Evolutionary conservation across 2,329 filamentous ascomycete species (phyloP).

Genomic region (Penicillium carneum): DNA sequence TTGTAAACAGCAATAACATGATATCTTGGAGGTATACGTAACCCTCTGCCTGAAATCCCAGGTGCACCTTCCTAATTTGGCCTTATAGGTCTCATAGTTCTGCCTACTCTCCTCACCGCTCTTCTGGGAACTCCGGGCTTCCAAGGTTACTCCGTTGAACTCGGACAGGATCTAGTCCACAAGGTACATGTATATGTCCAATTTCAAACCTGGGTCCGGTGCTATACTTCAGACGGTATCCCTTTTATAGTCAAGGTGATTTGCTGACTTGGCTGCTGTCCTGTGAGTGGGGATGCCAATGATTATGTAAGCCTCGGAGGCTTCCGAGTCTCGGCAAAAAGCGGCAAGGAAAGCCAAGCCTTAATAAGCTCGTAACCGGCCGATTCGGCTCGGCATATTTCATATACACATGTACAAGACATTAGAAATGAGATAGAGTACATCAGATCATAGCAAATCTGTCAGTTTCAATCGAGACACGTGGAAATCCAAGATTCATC

Average conservation of each 20-base stretch:
- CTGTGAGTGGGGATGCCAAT: too few relatives aligned
- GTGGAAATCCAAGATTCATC: neutral
- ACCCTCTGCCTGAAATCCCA: too few relatives aligned
- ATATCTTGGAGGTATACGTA: too few relatives aligned
- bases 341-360: conserved; percentile 2
- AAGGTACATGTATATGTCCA: neutral
- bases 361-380: neutral
- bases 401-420: neutral
- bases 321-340: too few relatives aligned
- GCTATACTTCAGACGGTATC: neutral
- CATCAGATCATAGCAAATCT: neutral
- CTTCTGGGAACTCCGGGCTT: neutral
- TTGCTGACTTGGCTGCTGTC: too few relatives aligned
- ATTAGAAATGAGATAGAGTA: neutral
- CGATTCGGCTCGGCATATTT: neutral
- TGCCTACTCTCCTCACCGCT: neutral
- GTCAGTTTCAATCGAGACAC: neutral
- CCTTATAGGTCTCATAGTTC: neutral
- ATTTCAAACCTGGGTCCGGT: neutral
- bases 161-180: neutral
- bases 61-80: too few relatives aligned
- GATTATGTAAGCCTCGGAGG: too few relatives aligned
- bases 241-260: neutral
- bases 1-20: neutral
- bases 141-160: neutral